Percentiles rank a stretch among this genome's conserved stretches.
Conservation (phyloP, 805 yeast genomes). For the Groenewaldozyma tartarivorans region DNA sequence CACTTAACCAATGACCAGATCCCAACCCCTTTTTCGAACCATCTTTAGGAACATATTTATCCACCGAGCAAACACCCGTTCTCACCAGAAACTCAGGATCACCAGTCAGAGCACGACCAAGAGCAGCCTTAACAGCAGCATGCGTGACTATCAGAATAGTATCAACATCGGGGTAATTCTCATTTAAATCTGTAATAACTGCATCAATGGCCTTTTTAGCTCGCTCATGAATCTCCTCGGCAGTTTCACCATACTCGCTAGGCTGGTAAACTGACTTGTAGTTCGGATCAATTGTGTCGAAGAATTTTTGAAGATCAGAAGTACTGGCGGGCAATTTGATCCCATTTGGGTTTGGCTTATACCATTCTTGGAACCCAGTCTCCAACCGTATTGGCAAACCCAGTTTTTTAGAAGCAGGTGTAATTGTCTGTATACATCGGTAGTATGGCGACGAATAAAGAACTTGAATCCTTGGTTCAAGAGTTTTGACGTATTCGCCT, state of each 20-base stretch:
- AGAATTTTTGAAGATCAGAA: constrained; percentile 42
- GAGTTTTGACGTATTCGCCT: constrained; percentile 46
- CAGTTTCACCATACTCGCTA: constrained; percentile 61
- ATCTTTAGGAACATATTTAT: constrained; percentile 37
- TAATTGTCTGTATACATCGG: constrained; percentile 75
- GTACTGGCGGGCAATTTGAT: constrained; percentile 59
- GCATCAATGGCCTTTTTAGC: constrained; percentile 43
- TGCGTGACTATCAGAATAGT: constrained; percentile 73
- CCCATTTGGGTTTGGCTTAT: constrained; percentile 38
- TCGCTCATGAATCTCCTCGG: constrained; percentile 57
- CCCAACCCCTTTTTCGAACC: constrained; percentile 16
- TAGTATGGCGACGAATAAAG: constrained; percentile 80
- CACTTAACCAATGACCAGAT: constrained; percentile 45
- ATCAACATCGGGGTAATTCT: constrained; percentile 48
- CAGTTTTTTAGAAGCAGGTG: constrained; percentile 54
- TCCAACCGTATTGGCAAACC: constrained; percentile 58
- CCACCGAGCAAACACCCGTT: constrained; percentile 82
- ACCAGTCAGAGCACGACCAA: constrained; percentile 68
- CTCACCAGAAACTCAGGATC: constrained; percentile 43
- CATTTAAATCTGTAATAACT: constrained; percentile 51
- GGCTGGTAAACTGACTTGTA: constrained; percentile 56
- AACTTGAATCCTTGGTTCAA: constrained; percentile 54
- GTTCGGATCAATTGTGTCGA: constrained; percentile 36
- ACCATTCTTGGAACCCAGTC: constrained; percentile 90
- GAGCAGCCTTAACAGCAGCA: constrained; percentile 86